phyloP scores from a whole-genome alignment of 164 flowering plant genomes.

The Aristolochia contorta region DNA sequence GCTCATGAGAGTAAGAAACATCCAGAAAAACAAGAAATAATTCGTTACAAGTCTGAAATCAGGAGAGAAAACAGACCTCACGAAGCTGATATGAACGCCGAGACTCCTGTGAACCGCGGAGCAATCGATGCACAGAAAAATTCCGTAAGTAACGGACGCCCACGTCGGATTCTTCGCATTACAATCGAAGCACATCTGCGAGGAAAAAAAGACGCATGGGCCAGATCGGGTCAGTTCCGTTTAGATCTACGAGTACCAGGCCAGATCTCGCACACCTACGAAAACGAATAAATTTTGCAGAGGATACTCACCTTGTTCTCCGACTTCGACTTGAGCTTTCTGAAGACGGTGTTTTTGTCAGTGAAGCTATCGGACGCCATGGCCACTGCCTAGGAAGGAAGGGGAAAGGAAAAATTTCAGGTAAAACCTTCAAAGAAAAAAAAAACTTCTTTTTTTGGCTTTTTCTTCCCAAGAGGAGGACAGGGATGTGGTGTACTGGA shows the following conservation, averaged over 20 bases:
- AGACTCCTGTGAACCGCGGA: conserved; percentile 84
- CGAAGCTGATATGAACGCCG: conserved; percentile 91
- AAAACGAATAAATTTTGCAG: neutral
- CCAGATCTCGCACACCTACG: conserved; percentile 5
- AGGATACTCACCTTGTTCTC: conserved; percentile 64
- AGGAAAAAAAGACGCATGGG: neutral
- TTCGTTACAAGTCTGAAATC: neutral
- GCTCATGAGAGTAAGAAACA: neutral
- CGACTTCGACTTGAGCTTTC: conserved; percentile 68
- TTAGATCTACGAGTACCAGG: conserved; percentile 14
- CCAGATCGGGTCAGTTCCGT: conserved; percentile 7
- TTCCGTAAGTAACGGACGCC: conserved; percentile 96
- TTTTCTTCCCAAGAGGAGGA: conserved; percentile 9
- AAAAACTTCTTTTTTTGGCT: no score
- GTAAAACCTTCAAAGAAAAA: neutral
- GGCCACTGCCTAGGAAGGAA: conserved; percentile 1
- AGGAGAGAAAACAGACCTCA: conserved; percentile 34
- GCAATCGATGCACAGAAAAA: conserved; percentile 91
- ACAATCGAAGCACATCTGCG: conserved; percentile 92
- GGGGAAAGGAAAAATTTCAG: neutral
- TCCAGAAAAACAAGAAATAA: neutral
- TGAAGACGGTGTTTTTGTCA: conserved; percentile 63
- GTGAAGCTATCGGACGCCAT: conserved; percentile 51
- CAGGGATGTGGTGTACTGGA: conserved; percentile 2
- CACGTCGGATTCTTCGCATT: conserved; percentile 94